Base-by-base conservation (phyloP, 176 grass and related monocot genomes). In the Carex pumila region DNA sequence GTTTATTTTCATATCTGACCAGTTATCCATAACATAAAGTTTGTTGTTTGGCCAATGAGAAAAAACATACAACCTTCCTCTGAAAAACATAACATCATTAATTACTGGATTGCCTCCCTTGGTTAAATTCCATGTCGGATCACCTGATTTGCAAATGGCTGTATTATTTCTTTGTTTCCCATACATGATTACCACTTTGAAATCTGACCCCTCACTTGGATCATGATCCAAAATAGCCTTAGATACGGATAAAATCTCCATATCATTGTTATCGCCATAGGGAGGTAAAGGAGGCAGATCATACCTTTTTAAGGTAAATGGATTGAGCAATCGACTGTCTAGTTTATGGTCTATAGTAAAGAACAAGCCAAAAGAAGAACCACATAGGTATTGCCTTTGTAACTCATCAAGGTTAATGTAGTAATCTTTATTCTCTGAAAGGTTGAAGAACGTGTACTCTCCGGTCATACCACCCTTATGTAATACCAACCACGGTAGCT, bases 181-280 rank as follows among this genome's bases (percentile, higher is more conserved):
- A 9, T 34, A 80, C 3, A 61, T 5, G 12, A 80, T 80, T 29
- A 80, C 14, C 50, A 80, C 77, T 34, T 30, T 36, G 11, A 80
- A 80, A 80, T 80, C 77, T 56, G 22, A 34, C 3, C 29, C 39
- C 9, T 80, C 53, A 61, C 77, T 80, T 32, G 52, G 77, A 80
- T 80, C 56, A 61, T 37, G 54, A 80, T 54, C 52, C 12, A 80
- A 31, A 17, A 80, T 80, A 37, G 77, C 77, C 54, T 80, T 80
- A 7, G 11, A 10, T 36, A 36, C 29, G 29, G 61, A 30, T 10
- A 13, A 13, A 18, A 1, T 17, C 0, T 39, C 12, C 31, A 41
- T 39, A 25, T 34, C 32, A 78, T 78, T 21, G 39, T 7, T 61
- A 11, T 8, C 19, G 3, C 18, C n/a, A 59, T 56, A 61, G 0